Evolutionary conservation across 768 basidiomycete species (phyloP).

Genomic region (Mycena alexandri): DNA sequence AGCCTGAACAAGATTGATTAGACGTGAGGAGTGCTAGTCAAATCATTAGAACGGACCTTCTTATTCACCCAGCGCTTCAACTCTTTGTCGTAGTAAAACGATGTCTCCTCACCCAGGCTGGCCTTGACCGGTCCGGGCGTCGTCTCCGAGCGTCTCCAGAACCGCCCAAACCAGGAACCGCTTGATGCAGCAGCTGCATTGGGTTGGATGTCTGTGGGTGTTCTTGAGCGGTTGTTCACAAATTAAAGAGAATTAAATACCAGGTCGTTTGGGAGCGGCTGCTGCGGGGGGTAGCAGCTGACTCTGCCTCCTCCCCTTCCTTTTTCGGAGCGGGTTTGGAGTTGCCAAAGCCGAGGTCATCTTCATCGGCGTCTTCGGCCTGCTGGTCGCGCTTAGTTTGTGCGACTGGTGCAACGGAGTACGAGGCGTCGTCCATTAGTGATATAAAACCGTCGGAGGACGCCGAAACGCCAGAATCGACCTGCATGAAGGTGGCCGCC

Average conservation of each 20-base stretch:
- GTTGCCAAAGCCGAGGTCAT: constrained; percentile 95
- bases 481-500: constrained; percentile 71
- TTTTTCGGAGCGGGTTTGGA: constrained; percentile 56
- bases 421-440: constrained; percentile 76
- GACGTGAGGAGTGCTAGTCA: not conserved
- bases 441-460: constrained; percentile 81
- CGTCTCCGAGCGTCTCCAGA: constrained; percentile 79
- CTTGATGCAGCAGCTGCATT: constrained; percentile 48
- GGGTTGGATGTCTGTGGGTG: constrained; percentile 26
- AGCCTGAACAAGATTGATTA: constrained; percentile 57
- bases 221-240: not conserved
- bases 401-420: constrained; percentile 51
- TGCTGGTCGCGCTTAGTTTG: constrained; percentile 33
- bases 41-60: constrained; percentile 65
- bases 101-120: constrained; percentile 90
- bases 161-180: constrained; percentile 85
- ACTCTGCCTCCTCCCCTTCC: constrained; percentile 43
- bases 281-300: constrained; percentile 39
- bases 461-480: constrained; percentile 56
- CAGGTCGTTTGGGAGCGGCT: constrained; percentile 42
- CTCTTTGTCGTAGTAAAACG: constrained; percentile 96
- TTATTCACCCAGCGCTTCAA: constrained; percentile 97
- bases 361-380: constrained; percentile 74
- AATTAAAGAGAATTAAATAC: constrained; percentile 38
- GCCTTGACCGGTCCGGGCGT: constrained; percentile 85